Percentiles rank a stretch among this genome's conserved stretches.
Conservation (phyloP, 345 rosid species). For the Populus nigra region DNA sequence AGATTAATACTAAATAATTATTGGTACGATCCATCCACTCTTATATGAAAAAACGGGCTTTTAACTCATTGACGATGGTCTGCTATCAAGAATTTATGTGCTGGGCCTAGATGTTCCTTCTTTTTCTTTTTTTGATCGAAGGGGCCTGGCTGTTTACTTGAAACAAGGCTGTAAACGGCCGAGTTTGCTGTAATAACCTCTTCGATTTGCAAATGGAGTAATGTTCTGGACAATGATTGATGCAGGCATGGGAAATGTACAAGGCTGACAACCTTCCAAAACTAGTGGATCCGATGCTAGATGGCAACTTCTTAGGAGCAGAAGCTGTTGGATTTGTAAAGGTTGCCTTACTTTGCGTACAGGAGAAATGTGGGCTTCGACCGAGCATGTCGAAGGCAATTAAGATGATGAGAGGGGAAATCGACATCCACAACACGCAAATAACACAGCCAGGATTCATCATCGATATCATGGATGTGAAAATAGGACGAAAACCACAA, state of each 20-base stretch:
- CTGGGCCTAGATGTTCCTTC: neutral
- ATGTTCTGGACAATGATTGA: neutral
- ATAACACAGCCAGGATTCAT: constrained; percentile 25
- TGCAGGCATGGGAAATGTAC: constrained; percentile 44
- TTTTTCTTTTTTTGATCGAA: no score
- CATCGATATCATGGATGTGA: constrained; percentile 22
- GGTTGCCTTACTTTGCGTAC: constrained; percentile 33
- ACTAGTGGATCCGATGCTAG: constrained; percentile 29
- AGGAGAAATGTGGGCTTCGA: constrained; percentile 24
- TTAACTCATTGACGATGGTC: no score
- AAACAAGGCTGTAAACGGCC: neutral
- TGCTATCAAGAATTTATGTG: neutral
- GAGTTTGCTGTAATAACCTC: neutral
- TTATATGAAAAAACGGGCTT: no score
- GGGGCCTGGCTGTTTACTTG: neutral
- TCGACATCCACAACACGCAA: neutral
- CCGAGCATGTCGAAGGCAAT: constrained; percentile 29
- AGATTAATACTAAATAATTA: no score
- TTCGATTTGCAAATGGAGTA: neutral
- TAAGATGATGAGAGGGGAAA: constrained; percentile 32
- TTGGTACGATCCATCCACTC: no score
- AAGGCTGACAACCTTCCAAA: constrained; percentile 13
- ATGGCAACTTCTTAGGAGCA: constrained; percentile 10
- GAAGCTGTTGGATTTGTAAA: constrained; percentile 30
- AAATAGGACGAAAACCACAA: constrained; percentile 5